A percentile compares a stretch with the other conserved stretches of the same genome.
phyloP scores from a whole-genome alignment of 108 stramenopile species.

The Skeletonema menzelii region DNA sequence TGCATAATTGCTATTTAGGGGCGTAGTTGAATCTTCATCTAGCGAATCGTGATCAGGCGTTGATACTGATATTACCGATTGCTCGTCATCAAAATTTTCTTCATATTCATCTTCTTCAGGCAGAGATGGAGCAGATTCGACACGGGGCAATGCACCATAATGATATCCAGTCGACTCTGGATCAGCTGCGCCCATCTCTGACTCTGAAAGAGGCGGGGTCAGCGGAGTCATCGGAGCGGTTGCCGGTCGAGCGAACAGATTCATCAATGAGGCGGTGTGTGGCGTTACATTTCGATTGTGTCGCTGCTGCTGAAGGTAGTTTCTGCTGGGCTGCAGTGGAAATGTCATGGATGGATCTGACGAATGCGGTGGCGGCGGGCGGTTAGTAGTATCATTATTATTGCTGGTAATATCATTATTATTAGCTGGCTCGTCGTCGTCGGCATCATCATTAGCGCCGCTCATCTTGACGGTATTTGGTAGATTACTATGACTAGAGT shows the following conservation, averaged over 20 bases:
- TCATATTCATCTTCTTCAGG: background rate
- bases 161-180: background rate
- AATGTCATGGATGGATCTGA: background rate
- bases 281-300: constrained; percentile 27
- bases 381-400: background rate
- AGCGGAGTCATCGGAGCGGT: constrained; percentile 19
- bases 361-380: background rate
- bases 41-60: background rate
- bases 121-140: background rate
- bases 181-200: background rate
- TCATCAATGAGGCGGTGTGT: constrained; percentile 32
- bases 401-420: background rate
- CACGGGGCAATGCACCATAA: background rate
- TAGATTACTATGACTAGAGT: too few relatives aligned
- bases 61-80: background rate
- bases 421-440: too few relatives aligned
- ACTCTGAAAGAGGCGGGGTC: background rate
- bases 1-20: background rate
- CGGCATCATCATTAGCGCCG: too few relatives aligned
- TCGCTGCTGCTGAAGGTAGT: background rate
- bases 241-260: constrained; percentile 21
- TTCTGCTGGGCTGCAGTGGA: background rate
- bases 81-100: background rate
- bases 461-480: too few relatives aligned
- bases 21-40: background rate